Evolutionary conservation across 139 green algal genomes (phyloP), one percentile per base, ranked within the genome.

Genomic region (Chlorella ohadii): DNA sequence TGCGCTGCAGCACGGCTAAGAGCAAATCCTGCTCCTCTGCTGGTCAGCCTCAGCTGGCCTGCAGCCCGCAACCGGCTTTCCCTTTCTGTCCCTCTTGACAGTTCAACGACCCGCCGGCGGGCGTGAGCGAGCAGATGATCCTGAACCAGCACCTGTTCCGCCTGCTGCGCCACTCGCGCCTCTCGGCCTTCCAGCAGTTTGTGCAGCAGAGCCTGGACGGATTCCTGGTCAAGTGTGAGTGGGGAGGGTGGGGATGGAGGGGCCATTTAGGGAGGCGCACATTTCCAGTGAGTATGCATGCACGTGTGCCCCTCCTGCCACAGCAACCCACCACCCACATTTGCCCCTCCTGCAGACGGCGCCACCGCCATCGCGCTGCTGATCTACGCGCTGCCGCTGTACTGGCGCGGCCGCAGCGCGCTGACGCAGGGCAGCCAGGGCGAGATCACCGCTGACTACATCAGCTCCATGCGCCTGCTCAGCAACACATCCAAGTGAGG

Each of bases 21-120:
- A n/a, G n/a, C n/a, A n/a, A n/a, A n/a, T n/a, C n/a, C n/a, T n/a
- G n/a, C n/a, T n/a, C n/a, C n/a, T n/a, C n/a, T n/a, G n/a, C n/a
- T n/a, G n/a, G n/a, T n/a, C n/a, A n/a, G n/a, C n/a, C n/a, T n/a
- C n/a, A n/a, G n/a, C n/a, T n/a, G n/a, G n/a, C 72, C 47, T 34
- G 31, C 75, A 28, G 1, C n/a, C 38, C 31, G 5, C n/a, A 55
- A n/a, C 72, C 72, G 28, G 51, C 51, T 20, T 55, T 28, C 33
- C 19, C 34, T 57, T 38, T 20, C 38, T 65, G 5, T 11, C 36
- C 44, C 15, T 25, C 12, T 31, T 31, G 20, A 36, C 59, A 82
- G 23, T 99, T 96, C 92, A 99, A 99, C 85, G 96, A 99, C 90
- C 96, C 96, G 0, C 93, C 93, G 1, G 88, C 89, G 0, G 92